Conservation (phyloP, 352 stramenopile species). For the Phytophthora lateralis region DNA sequence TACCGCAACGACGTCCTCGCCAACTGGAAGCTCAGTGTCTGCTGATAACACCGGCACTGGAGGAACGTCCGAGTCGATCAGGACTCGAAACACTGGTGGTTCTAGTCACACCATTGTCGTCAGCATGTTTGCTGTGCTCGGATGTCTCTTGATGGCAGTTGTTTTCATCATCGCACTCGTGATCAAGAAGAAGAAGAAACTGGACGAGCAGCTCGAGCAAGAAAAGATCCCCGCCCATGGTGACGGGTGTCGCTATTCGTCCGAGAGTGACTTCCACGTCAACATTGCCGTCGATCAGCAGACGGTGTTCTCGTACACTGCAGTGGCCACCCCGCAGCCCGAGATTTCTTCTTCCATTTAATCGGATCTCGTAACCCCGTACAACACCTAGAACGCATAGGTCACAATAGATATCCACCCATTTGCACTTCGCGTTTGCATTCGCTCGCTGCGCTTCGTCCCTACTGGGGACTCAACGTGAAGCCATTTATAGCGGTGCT, state of each 20-base stretch:
- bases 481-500: background rate
- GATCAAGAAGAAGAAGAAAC: slow-evolving; percentile 29
- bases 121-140: slow-evolving; percentile 23
- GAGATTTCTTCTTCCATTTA: slow-evolving; percentile 9
- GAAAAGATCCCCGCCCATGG: slow-evolving; percentile 8
- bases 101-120: slow-evolving; percentile 13
- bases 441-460: too few relatives aligned
- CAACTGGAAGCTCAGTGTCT: background rate
- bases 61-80: slow-evolving; percentile 7
- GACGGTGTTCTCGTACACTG: slow-evolving; percentile 5
- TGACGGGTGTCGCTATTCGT: slow-evolving; percentile 12
- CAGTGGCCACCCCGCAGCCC: slow-evolving; percentile 14
- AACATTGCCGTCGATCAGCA: slow-evolving; percentile 28
- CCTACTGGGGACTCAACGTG: background rate
- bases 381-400: slow-evolving; percentile 8
- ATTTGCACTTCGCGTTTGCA: background rate
- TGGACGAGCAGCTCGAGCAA: slow-evolving; percentile 22
- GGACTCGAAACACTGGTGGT: background rate
- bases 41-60: slow-evolving; percentile 1
- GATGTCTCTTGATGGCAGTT: slow-evolving; percentile 21
- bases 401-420: slow-evolving; percentile 9
- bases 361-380: slow-evolving; percentile 7
- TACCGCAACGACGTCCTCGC: background rate
- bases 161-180: slow-evolving; percentile 17
- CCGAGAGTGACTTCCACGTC: slow-evolving; percentile 19